Evolutionary conservation across 2,329 filamentous ascomycete genomes (phyloP).

Genomic region (Cordyceps pruinosa): DNA sequence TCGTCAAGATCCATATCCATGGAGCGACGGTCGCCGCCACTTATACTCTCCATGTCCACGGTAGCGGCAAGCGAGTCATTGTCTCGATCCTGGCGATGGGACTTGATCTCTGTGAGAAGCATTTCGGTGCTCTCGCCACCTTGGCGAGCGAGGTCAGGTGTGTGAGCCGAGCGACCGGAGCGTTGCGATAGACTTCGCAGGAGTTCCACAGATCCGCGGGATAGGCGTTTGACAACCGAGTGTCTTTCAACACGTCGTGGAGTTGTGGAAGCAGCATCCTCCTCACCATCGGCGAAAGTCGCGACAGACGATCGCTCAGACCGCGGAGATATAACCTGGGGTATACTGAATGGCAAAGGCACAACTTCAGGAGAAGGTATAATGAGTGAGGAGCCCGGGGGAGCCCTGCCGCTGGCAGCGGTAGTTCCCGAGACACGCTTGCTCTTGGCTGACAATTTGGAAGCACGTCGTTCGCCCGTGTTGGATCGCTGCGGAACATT

Average conservation of each 20-base stretch:
- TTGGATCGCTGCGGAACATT: neutral
- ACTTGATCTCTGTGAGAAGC: slow-evolving; percentile 28
- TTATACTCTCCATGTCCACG: slow-evolving; percentile 45
- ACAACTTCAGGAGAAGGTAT: slow-evolving; percentile 44
- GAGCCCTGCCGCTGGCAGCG: slow-evolving; percentile 14
- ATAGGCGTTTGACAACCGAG: slow-evolving; percentile 42
- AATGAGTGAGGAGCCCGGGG: slow-evolving; percentile 17
- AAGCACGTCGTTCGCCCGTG: neutral
- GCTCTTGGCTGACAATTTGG: slow-evolving; percentile 10
- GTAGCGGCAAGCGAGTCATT: slow-evolving; percentile 51
- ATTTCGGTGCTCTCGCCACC: slow-evolving; percentile 40
- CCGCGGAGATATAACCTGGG: slow-evolving; percentile 34
- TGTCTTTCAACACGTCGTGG: slow-evolving; percentile 24
- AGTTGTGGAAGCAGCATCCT: slow-evolving; percentile 19
- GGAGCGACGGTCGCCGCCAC: slow-evolving; percentile 31
- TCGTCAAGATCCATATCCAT: neutral
- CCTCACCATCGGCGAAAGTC: slow-evolving; percentile 58
- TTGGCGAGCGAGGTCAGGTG: slow-evolving; percentile 13
- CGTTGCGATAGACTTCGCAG: slow-evolving; percentile 31
- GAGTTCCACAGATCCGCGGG: slow-evolving; percentile 35
- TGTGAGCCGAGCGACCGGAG: slow-evolving; percentile 9
- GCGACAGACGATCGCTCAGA: slow-evolving; percentile 60
- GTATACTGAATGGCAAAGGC: slow-evolving; percentile 59
- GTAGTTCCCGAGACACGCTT: slow-evolving; percentile 19
- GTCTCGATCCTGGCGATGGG: slow-evolving; percentile 32